Base-by-base conservation (phyloP, 164 flowering plant genomes). In the Taxillus chinensis region DNA sequence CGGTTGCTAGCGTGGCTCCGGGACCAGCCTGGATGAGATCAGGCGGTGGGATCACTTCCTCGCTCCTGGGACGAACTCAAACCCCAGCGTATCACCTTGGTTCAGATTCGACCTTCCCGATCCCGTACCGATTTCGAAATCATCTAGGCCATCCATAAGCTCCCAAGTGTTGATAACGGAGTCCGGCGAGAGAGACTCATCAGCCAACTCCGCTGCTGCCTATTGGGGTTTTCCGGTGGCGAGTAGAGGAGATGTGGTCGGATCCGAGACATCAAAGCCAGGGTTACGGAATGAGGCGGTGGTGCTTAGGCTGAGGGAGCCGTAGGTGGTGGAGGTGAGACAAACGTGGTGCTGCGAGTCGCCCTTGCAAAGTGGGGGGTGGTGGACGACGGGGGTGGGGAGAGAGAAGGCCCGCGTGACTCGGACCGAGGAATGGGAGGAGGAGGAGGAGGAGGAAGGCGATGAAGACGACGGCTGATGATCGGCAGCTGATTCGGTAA, bases 151-250 rank as follows among this genome's bases (percentile, higher is more conserved):
- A 51, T 77, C 87, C 96, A 90, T 90, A 68, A 90, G 92, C 63
- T 90, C 95, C 89, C 90, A 84, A 42, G 96, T 76, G 74, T 90
- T 84, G 77, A 90, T 84, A 3, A 85, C 82, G 40, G 89, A 84
- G 55, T 83, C 85, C 0, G 92, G 82, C 2, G 86, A 84, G 2
- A 71, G 46, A 9, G 2, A 41, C 6, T 71, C 65, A 37, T 67
- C 71, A 7, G 60, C 56, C 41, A 67, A 43, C 57, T 67, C 67
- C 13, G 39, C 52, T 1, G 13, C 10, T 37, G 38, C 38, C 16
- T 53, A 17, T 16, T 39, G 64, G 51, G 60, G n/a, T 49, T 65
- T 66, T 38, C 4, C 5, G 45, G 7, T 13, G 60, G 16, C 7
- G 57, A 1, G 27, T 64, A 6, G 46, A 8, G 46, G 3, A 8